These are phyloP conservation scores for Porodaedalea pini DNA, from an alignment of 1,284 basidiomycete species.

Conservation along the genomic window DNA sequence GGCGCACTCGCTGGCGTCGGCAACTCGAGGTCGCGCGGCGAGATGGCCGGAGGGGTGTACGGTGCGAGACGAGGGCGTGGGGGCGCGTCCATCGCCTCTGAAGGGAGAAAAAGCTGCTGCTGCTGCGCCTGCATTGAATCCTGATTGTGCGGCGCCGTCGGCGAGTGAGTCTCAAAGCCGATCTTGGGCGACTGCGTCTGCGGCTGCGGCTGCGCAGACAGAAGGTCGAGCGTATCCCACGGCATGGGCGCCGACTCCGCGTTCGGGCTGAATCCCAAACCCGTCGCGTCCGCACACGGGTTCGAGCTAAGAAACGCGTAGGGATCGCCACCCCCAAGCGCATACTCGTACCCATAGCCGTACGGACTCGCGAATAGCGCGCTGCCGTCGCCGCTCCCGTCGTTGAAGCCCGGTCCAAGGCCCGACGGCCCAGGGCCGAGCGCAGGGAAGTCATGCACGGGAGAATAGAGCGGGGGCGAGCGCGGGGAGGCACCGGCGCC, in stretches of 20 bases:
- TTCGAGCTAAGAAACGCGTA: not conserved
- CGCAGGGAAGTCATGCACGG: not conserved
- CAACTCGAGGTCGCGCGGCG: constrained; percentile 13
- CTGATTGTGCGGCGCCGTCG: not conserved
- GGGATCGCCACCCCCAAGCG: not conserved
- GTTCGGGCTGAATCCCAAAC: not conserved
- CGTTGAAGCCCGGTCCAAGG: not conserved
- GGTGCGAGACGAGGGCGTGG: not conserved
- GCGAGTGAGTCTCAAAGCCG: not conserved
- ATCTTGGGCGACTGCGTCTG: not conserved
- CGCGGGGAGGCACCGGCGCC: constrained; percentile 1
- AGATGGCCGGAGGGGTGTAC: constrained; percentile 6
- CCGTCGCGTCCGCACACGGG: not conserved
- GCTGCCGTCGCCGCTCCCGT: not conserved
- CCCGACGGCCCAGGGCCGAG: not conserved
- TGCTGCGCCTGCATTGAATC: not conserved
- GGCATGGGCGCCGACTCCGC: not conserved
- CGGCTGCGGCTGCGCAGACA: constrained; percentile 3
- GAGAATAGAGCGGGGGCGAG: constrained; percentile 1
- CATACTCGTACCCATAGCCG: not conserved
- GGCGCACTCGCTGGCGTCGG: not conserved
- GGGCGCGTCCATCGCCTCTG: not conserved
- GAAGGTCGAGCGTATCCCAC: not conserved
- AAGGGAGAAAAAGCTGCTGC: not conserved
- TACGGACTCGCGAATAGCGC: not conserved